Evolutionary conservation across 768 basidiomycete species (phyloP).

Genomic region (Tylopilus plumbeoviolaceoides): DNA sequence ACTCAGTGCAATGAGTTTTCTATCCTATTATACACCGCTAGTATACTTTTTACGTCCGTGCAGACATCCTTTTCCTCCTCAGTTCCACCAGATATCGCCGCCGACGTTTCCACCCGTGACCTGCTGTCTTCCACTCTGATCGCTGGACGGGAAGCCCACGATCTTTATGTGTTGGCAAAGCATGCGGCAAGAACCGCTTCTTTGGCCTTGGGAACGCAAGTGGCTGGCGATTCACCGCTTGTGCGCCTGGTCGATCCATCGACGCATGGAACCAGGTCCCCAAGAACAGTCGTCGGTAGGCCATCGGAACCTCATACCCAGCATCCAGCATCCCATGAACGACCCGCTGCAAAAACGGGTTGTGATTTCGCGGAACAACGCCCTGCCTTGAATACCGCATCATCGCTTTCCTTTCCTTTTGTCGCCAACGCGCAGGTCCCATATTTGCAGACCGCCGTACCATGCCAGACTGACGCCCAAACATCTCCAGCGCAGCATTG

Average conservation of each 20-base stretch:
- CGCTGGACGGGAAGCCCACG: constrained; percentile 34
- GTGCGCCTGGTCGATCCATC: constrained; percentile 10
- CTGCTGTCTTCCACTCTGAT: constrained; percentile 21
- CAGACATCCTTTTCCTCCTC: background rate
- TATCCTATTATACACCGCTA: constrained; percentile 24
- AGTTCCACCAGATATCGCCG: constrained; percentile 8
- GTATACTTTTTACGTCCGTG: constrained; percentile 25
- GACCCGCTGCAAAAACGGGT: constrained; percentile 35
- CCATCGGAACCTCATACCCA: constrained; percentile 40
- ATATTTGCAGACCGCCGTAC: constrained; percentile 15
- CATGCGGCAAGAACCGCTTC: constrained; percentile 21
- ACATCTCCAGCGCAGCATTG: constrained; percentile 53
- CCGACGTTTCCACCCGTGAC: constrained; percentile 18
- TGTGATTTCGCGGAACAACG: constrained; percentile 23
- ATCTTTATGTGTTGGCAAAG: constrained; percentile 27
- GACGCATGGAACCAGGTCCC: constrained; percentile 30
- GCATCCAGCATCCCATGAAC: constrained; percentile 36
- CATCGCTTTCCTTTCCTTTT: constrained; percentile 27
- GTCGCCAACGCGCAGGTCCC: constrained; percentile 27
- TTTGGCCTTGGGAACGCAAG: constrained; percentile 22
- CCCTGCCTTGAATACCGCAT: constrained; percentile 28
- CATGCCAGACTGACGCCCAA: constrained; percentile 26
- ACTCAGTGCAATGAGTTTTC: constrained; percentile 8
- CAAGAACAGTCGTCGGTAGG: constrained; percentile 37
- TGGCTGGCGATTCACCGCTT: constrained; percentile 23